Conservation (phyloP, 169 alveolate species). For the Pseudocohnilembus persalinus region DNA sequence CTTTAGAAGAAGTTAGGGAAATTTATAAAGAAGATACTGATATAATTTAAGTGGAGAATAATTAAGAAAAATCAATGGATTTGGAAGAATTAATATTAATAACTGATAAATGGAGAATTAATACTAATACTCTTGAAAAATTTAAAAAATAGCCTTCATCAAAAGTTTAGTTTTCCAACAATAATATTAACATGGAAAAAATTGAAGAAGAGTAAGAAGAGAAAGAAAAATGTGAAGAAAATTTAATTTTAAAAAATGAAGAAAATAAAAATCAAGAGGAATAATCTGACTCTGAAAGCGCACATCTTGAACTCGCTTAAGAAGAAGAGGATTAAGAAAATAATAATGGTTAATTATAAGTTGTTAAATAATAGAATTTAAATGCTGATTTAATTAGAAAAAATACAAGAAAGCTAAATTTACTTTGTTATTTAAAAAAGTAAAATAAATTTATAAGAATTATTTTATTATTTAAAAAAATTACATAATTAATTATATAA, state of each 20-base stretch:
- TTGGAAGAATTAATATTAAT: no score
- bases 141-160: no score
- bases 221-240: background rate
- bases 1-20: background rate
- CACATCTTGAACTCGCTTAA: background rate
- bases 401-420: background rate
- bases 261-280: background rate
- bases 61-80: no score
- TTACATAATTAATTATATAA: background rate
- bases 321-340: background rate
- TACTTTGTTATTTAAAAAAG: background rate
- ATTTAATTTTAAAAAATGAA: no score
- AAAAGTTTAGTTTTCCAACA: no score
- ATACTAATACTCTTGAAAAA: no score
- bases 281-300: no score
- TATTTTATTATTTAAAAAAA: background rate
- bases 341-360: background rate
- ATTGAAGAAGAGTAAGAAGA: background rate
- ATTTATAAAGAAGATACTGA: background rate
- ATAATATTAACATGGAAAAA: no score
- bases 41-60: no score
- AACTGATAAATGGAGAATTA: no score
- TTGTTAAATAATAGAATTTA: background rate
- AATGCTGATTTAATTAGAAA: background rate
- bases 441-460: background rate